phyloP scores from a whole-genome alignment of 2,329 filamentous ascomycete species.

The Neonectria punicea region DNA sequence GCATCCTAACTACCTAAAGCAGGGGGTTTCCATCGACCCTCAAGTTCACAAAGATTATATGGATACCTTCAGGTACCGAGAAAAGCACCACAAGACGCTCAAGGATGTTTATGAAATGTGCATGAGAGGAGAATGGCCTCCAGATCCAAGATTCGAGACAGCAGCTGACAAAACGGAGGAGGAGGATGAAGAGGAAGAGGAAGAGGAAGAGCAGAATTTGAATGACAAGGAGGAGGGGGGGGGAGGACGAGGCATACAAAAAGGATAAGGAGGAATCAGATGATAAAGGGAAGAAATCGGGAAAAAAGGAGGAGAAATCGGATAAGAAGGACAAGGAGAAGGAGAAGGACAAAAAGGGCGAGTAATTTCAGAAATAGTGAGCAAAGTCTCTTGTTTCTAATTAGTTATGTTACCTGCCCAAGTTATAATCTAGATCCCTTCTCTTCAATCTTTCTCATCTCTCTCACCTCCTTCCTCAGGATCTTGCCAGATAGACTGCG shows the following conservation, averaged over 20 bases:
- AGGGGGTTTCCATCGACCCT: slow-evolving; percentile 3
- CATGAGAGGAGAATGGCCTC: background rate
- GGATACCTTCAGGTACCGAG: background rate
- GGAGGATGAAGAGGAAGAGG: background rate
- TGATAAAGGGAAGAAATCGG: too few species aligned
- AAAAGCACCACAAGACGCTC: background rate
- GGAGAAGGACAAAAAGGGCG: background rate
- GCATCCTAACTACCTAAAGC: slow-evolving; percentile 8
- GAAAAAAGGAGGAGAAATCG: background rate
- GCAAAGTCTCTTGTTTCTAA: background rate
- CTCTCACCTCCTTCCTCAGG: slow-evolving; percentile 52
- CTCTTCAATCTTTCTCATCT: slow-evolving; percentile 44
- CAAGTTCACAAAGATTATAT: background rate
- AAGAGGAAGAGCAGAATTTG: too few species aligned
- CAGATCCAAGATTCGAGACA: background rate
- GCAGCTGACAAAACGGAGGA: background rate
- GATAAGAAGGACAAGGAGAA: background rate
- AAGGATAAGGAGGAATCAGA: too few species aligned
- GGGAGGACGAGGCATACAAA: too few species aligned
- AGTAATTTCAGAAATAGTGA: background rate
- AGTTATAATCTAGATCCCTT: background rate
- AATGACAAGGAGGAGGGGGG: too few species aligned
- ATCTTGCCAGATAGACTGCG: slow-evolving; percentile 70
- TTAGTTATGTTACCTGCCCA: background rate
- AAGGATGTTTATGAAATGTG: background rate